Conservation (phyloP, 352 stramenopile species). For the Labyrinthula sp. region DNA sequence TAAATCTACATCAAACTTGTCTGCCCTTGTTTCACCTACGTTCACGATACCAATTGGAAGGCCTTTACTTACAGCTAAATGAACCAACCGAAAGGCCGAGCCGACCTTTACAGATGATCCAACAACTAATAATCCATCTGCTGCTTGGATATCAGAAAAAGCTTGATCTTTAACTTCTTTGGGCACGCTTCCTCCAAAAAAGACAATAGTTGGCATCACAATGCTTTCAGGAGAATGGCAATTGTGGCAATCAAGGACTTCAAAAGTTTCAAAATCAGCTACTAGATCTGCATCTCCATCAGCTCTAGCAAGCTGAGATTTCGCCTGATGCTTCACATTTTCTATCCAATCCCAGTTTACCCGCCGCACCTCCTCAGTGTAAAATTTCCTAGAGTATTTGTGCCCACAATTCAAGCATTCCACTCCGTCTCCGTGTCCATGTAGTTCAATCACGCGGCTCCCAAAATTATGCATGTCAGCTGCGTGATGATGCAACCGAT, state of each 20-base stretch:
- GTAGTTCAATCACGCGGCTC: conserved; percentile 66
- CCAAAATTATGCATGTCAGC: too few species aligned
- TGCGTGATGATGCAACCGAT: conserved; percentile 68
- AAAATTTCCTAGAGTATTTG: conserved; percentile 48
- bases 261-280: conserved; percentile 50
- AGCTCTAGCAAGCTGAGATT: conserved; percentile 5
- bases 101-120: conserved; percentile 77
- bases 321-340: conserved; percentile 13
- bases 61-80: conserved; percentile 43
- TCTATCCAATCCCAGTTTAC: conserved; percentile 51
- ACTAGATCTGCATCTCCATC: conserved; percentile 17
- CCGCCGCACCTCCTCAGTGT: conserved; percentile 52
- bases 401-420: conserved; percentile 50
- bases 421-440: conserved; percentile 63
- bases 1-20: too few species aligned
- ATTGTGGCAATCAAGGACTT: conserved; percentile 44
- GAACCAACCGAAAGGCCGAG: conserved; percentile 70
- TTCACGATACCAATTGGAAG: conserved; percentile 61
- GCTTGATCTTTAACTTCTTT: conserved; percentile 45
- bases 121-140: conserved; percentile 66
- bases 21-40: conserved; percentile 54
- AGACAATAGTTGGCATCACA: conserved; percentile 71
- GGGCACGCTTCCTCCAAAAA: conserved; percentile 86
- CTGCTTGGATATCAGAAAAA: conserved; percentile 44
- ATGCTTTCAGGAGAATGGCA: conserved; percentile 61